Evolutionary conservation across 2,329 filamentous ascomycete species (phyloP).

Genomic region (Calonectria pauciramosa): DNA sequence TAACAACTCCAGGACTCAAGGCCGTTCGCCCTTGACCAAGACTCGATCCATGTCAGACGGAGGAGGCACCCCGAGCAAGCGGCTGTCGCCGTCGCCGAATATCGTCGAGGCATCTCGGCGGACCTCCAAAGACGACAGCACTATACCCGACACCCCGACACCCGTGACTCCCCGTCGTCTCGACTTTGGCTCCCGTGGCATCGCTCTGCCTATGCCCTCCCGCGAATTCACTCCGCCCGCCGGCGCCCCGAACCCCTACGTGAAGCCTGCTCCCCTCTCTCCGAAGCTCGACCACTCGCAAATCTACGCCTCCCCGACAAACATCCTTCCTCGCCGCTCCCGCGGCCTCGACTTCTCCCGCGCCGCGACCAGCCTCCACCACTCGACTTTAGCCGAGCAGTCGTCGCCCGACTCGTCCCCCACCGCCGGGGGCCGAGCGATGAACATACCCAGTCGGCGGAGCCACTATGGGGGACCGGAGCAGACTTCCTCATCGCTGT

Average conservation of each 20-base stretch:
- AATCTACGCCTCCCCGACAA: constrained; percentile 88
- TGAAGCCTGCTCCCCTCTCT: constrained; percentile 78
- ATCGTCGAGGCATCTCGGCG: constrained; percentile 67
- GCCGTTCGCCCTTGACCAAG: constrained; percentile 62
- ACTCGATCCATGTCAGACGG: constrained; percentile 77
- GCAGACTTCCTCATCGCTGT: constrained; percentile 79
- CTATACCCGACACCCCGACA: constrained; percentile 58
- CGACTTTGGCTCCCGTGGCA: constrained; percentile 71
- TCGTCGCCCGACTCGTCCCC: constrained; percentile 93
- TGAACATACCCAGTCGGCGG: constrained; percentile 71
- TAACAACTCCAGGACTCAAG: constrained; percentile 28
- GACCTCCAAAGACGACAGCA: constrained; percentile 77
- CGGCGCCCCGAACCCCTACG: constrained; percentile 51
- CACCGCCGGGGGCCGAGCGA: constrained; percentile 77
- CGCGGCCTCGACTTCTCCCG: constrained; percentile 93
- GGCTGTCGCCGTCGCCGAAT: constrained; percentile 69
- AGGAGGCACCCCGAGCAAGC: constrained; percentile 65
- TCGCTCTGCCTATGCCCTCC: constrained; percentile 59
- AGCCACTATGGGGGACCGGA: constrained; percentile 65
- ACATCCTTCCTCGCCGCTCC: constrained; percentile 89
- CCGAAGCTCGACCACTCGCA: constrained; percentile 89
- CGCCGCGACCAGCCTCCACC: constrained; percentile 93
- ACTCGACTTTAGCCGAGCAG: constrained; percentile 91
- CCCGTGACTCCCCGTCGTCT: constrained; percentile 82
- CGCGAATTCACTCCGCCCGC: constrained; percentile 55